Evolutionary conservation across 2,329 filamentous ascomycete species (phyloP), one percentile per base, ranked within the genome.

Genomic region (Ceratocystiopsis sp.): DNA sequence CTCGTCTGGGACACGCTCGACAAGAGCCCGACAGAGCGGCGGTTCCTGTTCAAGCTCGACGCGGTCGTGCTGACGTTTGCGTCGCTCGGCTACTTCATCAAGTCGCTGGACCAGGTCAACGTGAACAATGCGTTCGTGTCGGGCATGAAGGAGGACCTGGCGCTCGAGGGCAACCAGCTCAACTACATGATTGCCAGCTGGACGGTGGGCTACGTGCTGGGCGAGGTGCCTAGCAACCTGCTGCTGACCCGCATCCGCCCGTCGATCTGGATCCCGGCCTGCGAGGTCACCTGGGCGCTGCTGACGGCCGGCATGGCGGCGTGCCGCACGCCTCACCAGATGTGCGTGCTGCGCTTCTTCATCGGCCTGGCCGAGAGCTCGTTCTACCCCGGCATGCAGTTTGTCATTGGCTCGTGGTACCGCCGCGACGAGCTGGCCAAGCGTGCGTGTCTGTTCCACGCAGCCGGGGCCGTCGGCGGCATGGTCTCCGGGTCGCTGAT

Each of bases 401-500:
- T 62, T 42, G 53, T 66, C n/a, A 61, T 67, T 18, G 61, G 64
- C 3, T 61, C 58, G 0, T 67, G 64, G 64, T 67, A 67, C 46
- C 54, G 56, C 17, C 52, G 60, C 49, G 47, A 62, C 53, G 64
- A 67, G 47, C 59, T 68, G 0, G 73, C 68, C 43, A 75, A 74
- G 50, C 63, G 72, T 6, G 59, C 62, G 0, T 63, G 62, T 43
- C 60, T 68, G 32, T 66, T 67, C 49, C 61, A 66, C 42, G 62
- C 69, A 0, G 67, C 65, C 21, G 67, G 69, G 10, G 67, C 64
- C 5, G 59, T 73, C 0, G 71, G 68, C 0, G 57, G 60, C n/a
- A 71, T 75, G 65, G 67, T 74, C 40, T 68, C 67, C n/a, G 71
- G 70, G 1, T 74, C 72, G 45, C 58, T 75, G 0, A 69, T 73